Evolutionary conservation across 345 rosid genomes (phyloP).

Genomic region (Eutrema heterophyllum): DNA sequence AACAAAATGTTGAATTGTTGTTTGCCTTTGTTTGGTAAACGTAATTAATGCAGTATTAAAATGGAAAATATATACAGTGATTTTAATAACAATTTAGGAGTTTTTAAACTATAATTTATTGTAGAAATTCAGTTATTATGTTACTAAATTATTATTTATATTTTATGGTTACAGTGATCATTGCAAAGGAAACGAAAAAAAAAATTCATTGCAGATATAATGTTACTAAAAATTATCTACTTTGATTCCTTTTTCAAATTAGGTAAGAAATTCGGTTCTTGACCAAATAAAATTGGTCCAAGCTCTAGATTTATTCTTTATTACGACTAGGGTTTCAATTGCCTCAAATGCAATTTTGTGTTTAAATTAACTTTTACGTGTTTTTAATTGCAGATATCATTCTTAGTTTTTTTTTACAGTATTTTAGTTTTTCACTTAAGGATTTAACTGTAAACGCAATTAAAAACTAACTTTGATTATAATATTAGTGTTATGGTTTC

Average conservation of each 20-base stretch:
- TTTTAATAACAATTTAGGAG: not conserved
- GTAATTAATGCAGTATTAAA: not conserved
- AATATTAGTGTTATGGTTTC: too few relatives aligned
- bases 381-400: too few relatives aligned
- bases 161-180: not conserved
- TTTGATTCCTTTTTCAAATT: not conserved
- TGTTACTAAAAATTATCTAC: not conserved
- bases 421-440: too few relatives aligned
- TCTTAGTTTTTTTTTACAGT: too few relatives aligned
- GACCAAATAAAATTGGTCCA: not conserved
- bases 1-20: not conserved
- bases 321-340: not conserved
- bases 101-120: not conserved
- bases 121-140: not conserved
- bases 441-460: too few relatives aligned
- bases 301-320: not conserved
- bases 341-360: not conserved
- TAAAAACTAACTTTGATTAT: too few relatives aligned
- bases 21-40: slow-evolving; percentile 12
- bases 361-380: not conserved
- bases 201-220: not conserved
- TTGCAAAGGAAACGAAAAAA: not conserved
- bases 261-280: not conserved
- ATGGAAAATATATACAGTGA: not conserved
- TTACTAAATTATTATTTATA: not conserved